Evolutionary conservation across 139 green algal genomes (phyloP).

Genomic region (Closterium sp.): DNA sequence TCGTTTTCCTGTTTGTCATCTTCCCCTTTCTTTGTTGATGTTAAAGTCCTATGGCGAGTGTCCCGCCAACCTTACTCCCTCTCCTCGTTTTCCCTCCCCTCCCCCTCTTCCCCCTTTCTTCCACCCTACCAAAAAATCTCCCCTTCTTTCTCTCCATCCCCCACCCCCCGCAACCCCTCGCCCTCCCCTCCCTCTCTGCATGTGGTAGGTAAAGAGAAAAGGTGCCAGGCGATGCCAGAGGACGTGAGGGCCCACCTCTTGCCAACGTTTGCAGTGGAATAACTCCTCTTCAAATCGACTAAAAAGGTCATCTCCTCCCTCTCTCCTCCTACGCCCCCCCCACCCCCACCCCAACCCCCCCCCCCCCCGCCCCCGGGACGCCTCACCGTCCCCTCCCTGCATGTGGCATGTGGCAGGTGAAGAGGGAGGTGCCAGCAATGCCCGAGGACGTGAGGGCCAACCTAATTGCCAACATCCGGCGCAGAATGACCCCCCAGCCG

Average conservation of each 20-base stretch:
- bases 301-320: no score
- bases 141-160: neutral
- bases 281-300: no score
- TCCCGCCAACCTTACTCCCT: no score
- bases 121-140: no score
- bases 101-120: no score
- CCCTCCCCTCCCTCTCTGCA: neutral
- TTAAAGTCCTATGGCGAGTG: no score
- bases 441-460: constrained; percentile 69
- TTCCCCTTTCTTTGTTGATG: no score
- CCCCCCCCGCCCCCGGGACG: neutral
- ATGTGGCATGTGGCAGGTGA: constrained; percentile 23
- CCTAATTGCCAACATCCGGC: constrained; percentile 92
- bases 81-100: no score
- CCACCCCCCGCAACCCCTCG: neutral
- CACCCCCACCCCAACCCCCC: neutral
- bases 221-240: neutral
- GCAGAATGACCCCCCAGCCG: constrained; percentile 98
- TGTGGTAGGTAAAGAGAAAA: no score
- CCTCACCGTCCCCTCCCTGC: neutral
- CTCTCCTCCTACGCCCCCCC: neutral
- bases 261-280: no score
- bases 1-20: no score
- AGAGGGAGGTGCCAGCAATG: constrained; percentile 34
- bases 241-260: neutral